phyloP scores from a whole-genome alignment of 192 early-diverging fungal species.

The Kickxella alabastrina region DNA sequence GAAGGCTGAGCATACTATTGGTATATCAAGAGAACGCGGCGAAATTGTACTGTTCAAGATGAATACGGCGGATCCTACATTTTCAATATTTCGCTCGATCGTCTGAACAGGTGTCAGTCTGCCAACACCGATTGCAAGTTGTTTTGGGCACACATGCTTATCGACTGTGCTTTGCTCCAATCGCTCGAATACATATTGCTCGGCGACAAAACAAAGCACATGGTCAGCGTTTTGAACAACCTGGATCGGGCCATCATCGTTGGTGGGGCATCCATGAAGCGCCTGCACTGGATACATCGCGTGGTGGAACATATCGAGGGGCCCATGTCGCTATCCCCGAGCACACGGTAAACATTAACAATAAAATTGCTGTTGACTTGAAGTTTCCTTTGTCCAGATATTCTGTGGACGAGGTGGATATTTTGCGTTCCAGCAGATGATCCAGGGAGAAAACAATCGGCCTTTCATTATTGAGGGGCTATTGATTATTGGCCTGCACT shows the following conservation, averaged over 20 bases:
- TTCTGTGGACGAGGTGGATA: constrained; percentile 8
- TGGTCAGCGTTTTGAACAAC: constrained; percentile 11
- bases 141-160: constrained; percentile 10
- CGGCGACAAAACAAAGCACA: not conserved
- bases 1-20: too few relatives aligned
- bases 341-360: too few relatives aligned
- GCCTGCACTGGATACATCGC: constrained; percentile 20
- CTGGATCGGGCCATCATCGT: constrained; percentile 21
- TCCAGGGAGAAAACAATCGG: not conserved
- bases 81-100: not conserved
- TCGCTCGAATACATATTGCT: constrained; percentile 7
- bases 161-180: constrained; percentile 13
- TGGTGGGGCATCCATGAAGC: constrained; percentile 2
- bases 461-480: constrained; percentile 34
- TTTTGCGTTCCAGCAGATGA: constrained; percentile 14
- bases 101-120: too few relatives aligned
- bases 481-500: constrained; percentile 39
- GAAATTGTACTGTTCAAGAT: too few relatives aligned
- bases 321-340: not conserved
- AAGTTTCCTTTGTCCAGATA: not conserved
- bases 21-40: too few relatives aligned
- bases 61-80: too few relatives aligned
- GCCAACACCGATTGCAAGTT: constrained; percentile 8
- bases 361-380: not conserved
- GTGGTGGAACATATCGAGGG: constrained; percentile 10